Conservation (phyloP, 441 rosid species). For the Populus hybrid region DNA sequence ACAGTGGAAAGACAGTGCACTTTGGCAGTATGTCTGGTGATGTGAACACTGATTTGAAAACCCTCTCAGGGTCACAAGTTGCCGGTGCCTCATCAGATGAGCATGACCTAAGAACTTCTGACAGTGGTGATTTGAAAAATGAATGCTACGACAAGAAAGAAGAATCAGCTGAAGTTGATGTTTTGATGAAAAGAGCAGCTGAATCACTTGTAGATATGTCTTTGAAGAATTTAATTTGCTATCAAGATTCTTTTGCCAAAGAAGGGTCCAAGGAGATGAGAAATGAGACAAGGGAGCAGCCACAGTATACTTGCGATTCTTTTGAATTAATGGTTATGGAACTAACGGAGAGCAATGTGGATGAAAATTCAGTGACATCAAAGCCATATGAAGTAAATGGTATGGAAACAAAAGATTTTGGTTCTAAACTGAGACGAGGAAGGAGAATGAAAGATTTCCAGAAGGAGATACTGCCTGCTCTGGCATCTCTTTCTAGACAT, state of each 20-base stretch:
- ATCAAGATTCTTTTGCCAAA: constrained; percentile 28
- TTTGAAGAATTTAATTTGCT: constrained; percentile 18
- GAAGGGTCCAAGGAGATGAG: constrained; percentile 26
- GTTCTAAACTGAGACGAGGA: constrained; percentile 66
- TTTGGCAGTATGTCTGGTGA: constrained; percentile 19
- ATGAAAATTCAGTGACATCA: constrained; percentile 50
- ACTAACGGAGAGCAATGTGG: constrained; percentile 45
- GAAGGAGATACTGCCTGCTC: constrained; percentile 65
- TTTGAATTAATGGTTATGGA: constrained; percentile 54
- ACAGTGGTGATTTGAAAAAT: constrained; percentile 11
- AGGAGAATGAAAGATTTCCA: constrained; percentile 85
- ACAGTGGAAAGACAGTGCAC: constrained; percentile 24
- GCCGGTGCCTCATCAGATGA: constrained; percentile 15
- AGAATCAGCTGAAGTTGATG: constrained; percentile 30
- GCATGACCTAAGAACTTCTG: constrained; percentile 25
- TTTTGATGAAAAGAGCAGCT: constrained; percentile 50
- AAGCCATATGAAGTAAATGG: constrained; percentile 41
- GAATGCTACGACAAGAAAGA: constrained; percentile 18
- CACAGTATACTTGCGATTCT: constrained; percentile 50
- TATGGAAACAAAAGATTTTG: constrained; percentile 40
- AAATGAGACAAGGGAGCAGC: constrained; percentile 23
- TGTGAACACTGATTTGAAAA: constrained; percentile 23
- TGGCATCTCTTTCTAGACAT: constrained; percentile 59
- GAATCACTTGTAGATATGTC: constrained; percentile 55
- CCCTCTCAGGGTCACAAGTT: constrained; percentile 20